A percentile compares a stretch with the other conserved stretches of the same genome.
These are phyloP conservation scores for Fusarium lyarnte DNA, from an alignment of 2,329 filamentous ascomycete genomes.

Conservation along the genomic window DNA sequence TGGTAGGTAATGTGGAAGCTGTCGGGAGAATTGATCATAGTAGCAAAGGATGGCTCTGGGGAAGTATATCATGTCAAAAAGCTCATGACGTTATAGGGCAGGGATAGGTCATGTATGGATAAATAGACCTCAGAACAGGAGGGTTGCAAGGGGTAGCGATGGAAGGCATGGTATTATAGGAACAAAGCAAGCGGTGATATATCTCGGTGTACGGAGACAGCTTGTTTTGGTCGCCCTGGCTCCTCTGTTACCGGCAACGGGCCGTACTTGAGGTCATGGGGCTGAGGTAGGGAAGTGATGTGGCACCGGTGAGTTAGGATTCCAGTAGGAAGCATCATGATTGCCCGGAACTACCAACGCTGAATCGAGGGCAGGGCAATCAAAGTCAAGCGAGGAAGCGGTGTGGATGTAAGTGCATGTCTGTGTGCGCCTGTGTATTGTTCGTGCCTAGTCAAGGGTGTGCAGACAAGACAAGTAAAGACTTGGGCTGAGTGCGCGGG, in stretches of 20 bases:
- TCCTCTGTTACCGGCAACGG: slow-evolving; percentile 31
- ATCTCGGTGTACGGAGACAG: slow-evolving; percentile 25
- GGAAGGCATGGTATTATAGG: slow-evolving; percentile 27
- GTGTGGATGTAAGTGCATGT: slow-evolving; percentile 39
- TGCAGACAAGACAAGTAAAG: slow-evolving; percentile 26
- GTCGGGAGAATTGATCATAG: slow-evolving; percentile 18
- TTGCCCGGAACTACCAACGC: slow-evolving; percentile 28
- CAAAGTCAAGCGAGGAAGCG: slow-evolving; percentile 38
- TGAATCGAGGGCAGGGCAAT: slow-evolving; percentile 30
- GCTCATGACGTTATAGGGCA: slow-evolving; percentile 40
- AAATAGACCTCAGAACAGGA: slow-evolving; percentile 16
- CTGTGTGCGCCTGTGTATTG: slow-evolving; percentile 36
- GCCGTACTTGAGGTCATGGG: slow-evolving; percentile 40
- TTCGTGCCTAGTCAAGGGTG: slow-evolving; percentile 34
- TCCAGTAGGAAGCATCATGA: slow-evolving; percentile 34
- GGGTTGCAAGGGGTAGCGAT: slow-evolving; percentile 23
- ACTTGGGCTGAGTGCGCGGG: slow-evolving; percentile 20
- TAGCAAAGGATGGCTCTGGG: slow-evolving; percentile 23
- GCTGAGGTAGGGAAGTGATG: slow-evolving; percentile 39
- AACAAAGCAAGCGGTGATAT: slow-evolving; percentile 30
- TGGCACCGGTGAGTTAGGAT: slow-evolving; percentile 43
- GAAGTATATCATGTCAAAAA: slow-evolving; percentile 32
- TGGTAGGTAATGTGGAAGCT: slow-evolving; percentile 1
- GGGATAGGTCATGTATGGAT: slow-evolving; percentile 31
- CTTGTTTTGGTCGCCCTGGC: slow-evolving; percentile 27